Evolutionary conservation across 2,329 filamentous ascomycete species (phyloP).

Genomic region (Tolypocladium inflatum): DNA sequence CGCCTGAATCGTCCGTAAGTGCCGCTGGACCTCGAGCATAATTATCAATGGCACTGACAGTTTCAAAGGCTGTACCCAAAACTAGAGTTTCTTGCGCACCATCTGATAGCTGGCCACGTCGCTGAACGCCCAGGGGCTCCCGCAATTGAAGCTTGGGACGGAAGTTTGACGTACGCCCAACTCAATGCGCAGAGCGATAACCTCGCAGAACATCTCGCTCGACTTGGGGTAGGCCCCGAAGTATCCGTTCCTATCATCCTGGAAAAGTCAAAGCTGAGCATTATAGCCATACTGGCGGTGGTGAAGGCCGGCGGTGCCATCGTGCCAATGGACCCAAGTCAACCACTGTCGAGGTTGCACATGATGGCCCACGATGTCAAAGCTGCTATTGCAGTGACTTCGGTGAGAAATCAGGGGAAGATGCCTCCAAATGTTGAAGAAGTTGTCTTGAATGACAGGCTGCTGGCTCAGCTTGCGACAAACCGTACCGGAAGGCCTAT

Average conservation of each 20-base stretch:
- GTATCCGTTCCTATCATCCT: not conserved
- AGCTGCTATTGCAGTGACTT: constrained; percentile 6
- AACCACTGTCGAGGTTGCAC: constrained; percentile 6
- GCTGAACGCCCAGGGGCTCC: not conserved
- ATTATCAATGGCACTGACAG: not conserved
- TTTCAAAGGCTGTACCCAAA: not conserved
- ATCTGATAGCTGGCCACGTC: not conserved
- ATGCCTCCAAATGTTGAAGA: not conserved
- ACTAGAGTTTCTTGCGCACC: not conserved
- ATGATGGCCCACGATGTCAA: constrained; percentile 1
- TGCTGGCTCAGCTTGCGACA: not conserved
- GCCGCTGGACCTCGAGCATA: not conserved
- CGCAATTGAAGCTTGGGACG: constrained; percentile 1
- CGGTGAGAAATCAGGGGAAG: not conserved
- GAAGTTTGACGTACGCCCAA: not conserved
- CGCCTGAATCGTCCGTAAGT: constrained; percentile 1
- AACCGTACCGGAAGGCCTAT: not conserved
- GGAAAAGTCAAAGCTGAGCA: constrained; percentile 13
- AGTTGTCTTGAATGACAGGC: not conserved
- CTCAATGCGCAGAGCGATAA: not conserved
- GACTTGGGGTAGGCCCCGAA: constrained; percentile 1
- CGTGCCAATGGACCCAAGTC: constrained; percentile 13
- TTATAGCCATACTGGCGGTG: constrained; percentile 14
- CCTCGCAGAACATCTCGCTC: not conserved
- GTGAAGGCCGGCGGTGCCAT: constrained; percentile 13